Evolutionary conservation across 1,284 basidiomycete species (phyloP).

Genomic region (Naganishia sp.): DNA sequence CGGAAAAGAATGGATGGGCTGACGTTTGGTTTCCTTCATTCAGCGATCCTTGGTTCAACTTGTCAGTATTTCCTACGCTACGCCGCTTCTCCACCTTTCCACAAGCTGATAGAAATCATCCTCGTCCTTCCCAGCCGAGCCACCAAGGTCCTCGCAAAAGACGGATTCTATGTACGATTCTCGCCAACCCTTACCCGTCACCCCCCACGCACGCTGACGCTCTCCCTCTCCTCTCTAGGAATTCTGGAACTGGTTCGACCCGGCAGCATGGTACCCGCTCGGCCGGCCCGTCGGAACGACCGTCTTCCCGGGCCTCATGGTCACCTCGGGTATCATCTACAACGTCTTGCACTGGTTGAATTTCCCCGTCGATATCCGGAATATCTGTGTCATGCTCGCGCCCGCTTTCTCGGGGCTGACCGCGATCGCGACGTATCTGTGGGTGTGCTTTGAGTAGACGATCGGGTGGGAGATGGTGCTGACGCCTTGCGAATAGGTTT

Average conservation of each 20-base stretch:
- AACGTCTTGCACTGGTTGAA: slow-evolving; percentile 82
- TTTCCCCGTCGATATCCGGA: slow-evolving; percentile 95
- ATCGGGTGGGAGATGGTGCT: slow-evolving; percentile 34
- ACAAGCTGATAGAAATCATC: neutral
- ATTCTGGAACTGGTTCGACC: slow-evolving; percentile 99
- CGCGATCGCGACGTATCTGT: slow-evolving; percentile 97
- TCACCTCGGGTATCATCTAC: slow-evolving; percentile 95
- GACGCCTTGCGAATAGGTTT: slow-evolving; percentile 63
- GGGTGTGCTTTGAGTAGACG: slow-evolving; percentile 41
- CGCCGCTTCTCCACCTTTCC: too few relatives aligned
- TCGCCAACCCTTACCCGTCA: neutral
- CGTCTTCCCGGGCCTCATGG: slow-evolving; percentile 97
- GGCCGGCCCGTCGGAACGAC: slow-evolving; percentile 98
- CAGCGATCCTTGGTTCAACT: slow-evolving; percentile 98
- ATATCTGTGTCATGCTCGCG: slow-evolving; percentile 94
- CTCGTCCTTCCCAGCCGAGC: slow-evolving; percentile 68
- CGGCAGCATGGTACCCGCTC: slow-evolving; percentile 97
- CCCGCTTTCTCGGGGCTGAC: slow-evolving; percentile 96
- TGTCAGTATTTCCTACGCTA: slow-evolving; percentile 65
- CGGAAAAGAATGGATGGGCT: slow-evolving; percentile 11
- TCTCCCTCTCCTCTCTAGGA: slow-evolving; percentile 61
- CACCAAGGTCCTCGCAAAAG: slow-evolving; percentile 77
- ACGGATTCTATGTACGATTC: slow-evolving; percentile 85
- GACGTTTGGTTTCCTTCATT: slow-evolving; percentile 25
- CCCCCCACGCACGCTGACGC: neutral